phyloP scores from a whole-genome alignment of 1,139 yeast species.

The Keqinozyma sinolaborantium region DNA sequence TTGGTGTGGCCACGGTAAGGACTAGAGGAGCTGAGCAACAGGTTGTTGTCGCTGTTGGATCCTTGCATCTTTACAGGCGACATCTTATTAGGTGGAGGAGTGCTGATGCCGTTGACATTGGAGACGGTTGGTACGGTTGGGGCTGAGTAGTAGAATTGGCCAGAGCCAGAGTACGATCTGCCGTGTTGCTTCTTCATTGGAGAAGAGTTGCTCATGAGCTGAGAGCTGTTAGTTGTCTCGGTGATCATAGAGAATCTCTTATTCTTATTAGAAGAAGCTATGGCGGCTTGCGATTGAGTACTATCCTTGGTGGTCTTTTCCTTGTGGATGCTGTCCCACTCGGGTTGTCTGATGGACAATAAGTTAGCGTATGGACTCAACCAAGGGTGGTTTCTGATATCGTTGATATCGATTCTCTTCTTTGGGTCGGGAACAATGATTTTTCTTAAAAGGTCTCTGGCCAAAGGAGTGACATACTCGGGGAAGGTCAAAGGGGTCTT shows the following conservation, averaged over 20 bases:
- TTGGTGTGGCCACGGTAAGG: conserved; percentile 27
- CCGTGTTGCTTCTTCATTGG: conserved; percentile 17
- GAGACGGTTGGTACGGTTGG: background rate
- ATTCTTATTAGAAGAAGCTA: conserved; percentile 12
- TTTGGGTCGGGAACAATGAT: conserved; percentile 86
- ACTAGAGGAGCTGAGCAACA: background rate
- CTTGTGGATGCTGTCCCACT: conserved; percentile 72
- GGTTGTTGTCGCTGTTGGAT: background rate
- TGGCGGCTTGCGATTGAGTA: conserved; percentile 7
- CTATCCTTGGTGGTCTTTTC: conserved; percentile 17
- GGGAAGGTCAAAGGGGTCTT: conserved; percentile 92
- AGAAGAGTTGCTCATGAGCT: conserved; percentile 7
- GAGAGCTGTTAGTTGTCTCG: conserved; percentile 40
- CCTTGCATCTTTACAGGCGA: background rate
- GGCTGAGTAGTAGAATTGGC: background rate
- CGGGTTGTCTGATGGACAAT: conserved; percentile 78
- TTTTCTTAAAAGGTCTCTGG: conserved; percentile 84
- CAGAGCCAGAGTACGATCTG: conserved; percentile 36
- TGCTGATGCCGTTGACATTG: background rate
- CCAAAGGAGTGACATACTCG: conserved; percentile 85
- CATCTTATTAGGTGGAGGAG: background rate
- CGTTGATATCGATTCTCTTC: conserved; percentile 64
- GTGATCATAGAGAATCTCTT: conserved; percentile 47
- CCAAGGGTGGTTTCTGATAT: conserved; percentile 85
- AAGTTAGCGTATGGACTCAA: conserved; percentile 75